Conservation (phyloP, 2,329 filamentous ascomycete species). For the Thielaviopsis punctulata region DNA sequence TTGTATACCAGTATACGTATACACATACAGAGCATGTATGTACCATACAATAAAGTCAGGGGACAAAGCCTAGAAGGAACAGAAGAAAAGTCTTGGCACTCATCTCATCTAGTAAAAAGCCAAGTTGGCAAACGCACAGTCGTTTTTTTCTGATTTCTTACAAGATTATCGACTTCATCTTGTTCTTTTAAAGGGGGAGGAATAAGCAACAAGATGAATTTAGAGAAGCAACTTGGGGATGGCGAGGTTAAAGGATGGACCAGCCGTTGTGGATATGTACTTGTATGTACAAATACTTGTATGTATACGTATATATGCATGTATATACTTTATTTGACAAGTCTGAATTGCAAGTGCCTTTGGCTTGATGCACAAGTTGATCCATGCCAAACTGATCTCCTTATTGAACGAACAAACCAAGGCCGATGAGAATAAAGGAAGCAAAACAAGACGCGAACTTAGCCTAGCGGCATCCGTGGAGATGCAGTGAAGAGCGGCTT, state of each 20-base stretch:
- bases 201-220: no score
- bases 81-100: background rate
- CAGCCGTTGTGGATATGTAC: background rate
- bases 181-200: background rate
- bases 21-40: no score
- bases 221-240: no score
- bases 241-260: background rate
- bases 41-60: background rate
- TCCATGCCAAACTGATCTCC: background rate
- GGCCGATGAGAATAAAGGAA: background rate
- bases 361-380: background rate
- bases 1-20: no score
- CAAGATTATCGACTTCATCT: background rate
- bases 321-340: no score
- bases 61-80: background rate
- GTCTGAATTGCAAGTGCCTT: no score
- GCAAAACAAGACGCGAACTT: background rate
- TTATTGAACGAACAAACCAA: background rate
- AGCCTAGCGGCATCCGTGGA: background rate
- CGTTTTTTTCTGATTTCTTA: background rate
- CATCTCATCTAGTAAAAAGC: background rate
- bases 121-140: background rate
- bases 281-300: background rate
- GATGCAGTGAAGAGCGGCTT: background rate
- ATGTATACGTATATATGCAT: no score